Base-by-base conservation (phyloP, 2,329 filamentous ascomycete genomes). In the Cladorrhinum sp. region DNA sequence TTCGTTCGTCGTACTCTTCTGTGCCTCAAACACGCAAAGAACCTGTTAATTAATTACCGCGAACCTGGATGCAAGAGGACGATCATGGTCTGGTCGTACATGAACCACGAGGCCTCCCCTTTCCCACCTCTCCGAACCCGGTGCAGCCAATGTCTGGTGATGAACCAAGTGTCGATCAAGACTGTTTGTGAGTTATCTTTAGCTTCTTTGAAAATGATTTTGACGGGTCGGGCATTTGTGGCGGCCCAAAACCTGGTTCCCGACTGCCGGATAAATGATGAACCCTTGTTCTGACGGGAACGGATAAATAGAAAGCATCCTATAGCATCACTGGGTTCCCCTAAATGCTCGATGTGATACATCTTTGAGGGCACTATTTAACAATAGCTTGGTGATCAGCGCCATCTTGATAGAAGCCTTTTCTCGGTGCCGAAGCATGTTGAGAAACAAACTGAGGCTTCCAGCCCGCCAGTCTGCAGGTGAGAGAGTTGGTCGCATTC, bases 311-410 rank as follows among this genome's bases (percentile, higher is more conserved):
- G 5, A 23, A 32, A 2, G 16, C 22, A 48, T 16, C 49, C 56
- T 53, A 58, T 58, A 20, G 41, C n/a, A 48, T 53, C 49, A 27
- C 20, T 36, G 7, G 22, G 7, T 27, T 27, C 23, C 13, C 8
- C 12, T n/a, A 38, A 13, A 18, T 41, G 41, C 20, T 23, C 9
- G 29, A 29, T 29, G 23, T 12, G 45, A 24, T 32, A 20, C 48
- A 23, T 25, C n/a, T 29, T 48, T 2, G 25, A 20, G 12, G 36
- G 12, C 27, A 51, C 53, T 52, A 52, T 55, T 60, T 57, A 45
- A 36, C 53, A 60, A 57, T 57, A 60, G 58, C 58, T 60, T 60
- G 20, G 38, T 25, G 49, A 57, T 51, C 45, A 41, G 38, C 59
- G 48, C 16, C 1, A 16, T 27, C 3, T 57, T 18, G 8, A 23